A percentile compares a stretch with the other conserved stretches of the same genome.
phyloP scores from a whole-genome alignment of 2,329 filamentous ascomycete species.

The Esteya vermicola region DNA sequence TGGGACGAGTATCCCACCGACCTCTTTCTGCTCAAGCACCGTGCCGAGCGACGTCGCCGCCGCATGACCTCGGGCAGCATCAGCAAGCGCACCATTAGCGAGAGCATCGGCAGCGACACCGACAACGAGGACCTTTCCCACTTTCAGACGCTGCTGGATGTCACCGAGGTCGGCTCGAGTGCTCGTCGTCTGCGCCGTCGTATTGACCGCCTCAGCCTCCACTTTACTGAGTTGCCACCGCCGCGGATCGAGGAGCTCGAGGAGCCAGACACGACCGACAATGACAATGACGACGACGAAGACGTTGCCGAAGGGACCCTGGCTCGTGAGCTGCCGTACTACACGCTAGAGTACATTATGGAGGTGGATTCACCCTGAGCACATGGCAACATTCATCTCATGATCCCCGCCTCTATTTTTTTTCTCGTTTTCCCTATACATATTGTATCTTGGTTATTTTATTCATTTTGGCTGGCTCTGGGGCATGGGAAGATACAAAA shows the following conservation, averaged over 20 bases:
- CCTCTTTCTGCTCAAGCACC: constrained; percentile 23
- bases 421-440: background rate
- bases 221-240: constrained; percentile 33
- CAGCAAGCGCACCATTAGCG: constrained; percentile 38
- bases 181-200: constrained; percentile 32
- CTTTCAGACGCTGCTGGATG: constrained; percentile 20
- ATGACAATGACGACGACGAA: constrained; percentile 11
- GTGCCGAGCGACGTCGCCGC: constrained; percentile 27
- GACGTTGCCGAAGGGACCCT: constrained; percentile 23
- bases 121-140: constrained; percentile 22
- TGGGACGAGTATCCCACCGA: constrained; percentile 19
- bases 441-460: no score
- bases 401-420: background rate
- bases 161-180: constrained; percentile 29
- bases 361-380: constrained; percentile 26
- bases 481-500: no score
- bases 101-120: constrained; percentile 33
- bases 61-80: constrained; percentile 38
- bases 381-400: no score
- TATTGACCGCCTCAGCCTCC: constrained; percentile 29
- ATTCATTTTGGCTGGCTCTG: no score
- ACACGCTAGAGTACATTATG: constrained; percentile 35
- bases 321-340: constrained; percentile 35
- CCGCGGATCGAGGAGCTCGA: constrained; percentile 39
- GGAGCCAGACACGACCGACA: constrained; percentile 30